These are phyloP conservation scores for Penicillium riverlandense DNA, from an alignment of 495 filamentous ascomycete genomes.

Conservation along the genomic window DNA sequence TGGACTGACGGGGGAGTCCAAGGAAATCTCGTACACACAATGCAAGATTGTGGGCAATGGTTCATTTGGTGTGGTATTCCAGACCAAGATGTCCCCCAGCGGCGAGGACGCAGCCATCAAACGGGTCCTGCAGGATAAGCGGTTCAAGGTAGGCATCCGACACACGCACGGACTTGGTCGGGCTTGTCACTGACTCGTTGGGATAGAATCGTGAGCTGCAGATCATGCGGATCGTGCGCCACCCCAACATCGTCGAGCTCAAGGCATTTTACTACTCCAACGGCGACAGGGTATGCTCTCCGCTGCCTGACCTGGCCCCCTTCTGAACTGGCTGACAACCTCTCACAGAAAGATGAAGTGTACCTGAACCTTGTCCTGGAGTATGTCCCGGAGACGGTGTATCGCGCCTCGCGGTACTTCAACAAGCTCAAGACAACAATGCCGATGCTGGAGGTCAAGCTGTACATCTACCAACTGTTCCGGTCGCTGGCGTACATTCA, in stretches of 20 bases:
- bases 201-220: slow-evolving; percentile 92
- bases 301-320: slow-evolving; percentile 10
- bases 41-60: slow-evolving; percentile 99
- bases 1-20: slow-evolving; percentile 90
- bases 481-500: slow-evolving; percentile 97
- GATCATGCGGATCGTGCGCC: slow-evolving; percentile 98
- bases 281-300: slow-evolving; percentile 77
- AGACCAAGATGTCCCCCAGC: slow-evolving; percentile 94
- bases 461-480: slow-evolving; percentile 99
- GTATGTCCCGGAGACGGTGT: slow-evolving; percentile 97
- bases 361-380: slow-evolving; percentile 98
- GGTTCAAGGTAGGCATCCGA: slow-evolving; percentile 73
- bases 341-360: slow-evolving; percentile 87
- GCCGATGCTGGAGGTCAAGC: slow-evolving; percentile 96
- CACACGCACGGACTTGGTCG: too few relatives aligned
- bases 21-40: slow-evolving; percentile 96
- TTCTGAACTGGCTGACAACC: background rate
- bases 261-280: slow-evolving; percentile 99
- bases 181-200: slow-evolving; percentile 25
- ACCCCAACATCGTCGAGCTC: slow-evolving; percentile 96
- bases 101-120: slow-evolving; percentile 99
- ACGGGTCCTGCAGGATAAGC: slow-evolving; percentile 95
- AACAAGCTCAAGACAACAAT: slow-evolving; percentile 99
- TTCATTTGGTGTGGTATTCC: slow-evolving; percentile 97
- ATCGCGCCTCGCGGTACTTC: slow-evolving; percentile 97